phyloP scores from a whole-genome alignment of 352 stramenopile genomes.

The Chrysophaeum taylorii region DNA sequence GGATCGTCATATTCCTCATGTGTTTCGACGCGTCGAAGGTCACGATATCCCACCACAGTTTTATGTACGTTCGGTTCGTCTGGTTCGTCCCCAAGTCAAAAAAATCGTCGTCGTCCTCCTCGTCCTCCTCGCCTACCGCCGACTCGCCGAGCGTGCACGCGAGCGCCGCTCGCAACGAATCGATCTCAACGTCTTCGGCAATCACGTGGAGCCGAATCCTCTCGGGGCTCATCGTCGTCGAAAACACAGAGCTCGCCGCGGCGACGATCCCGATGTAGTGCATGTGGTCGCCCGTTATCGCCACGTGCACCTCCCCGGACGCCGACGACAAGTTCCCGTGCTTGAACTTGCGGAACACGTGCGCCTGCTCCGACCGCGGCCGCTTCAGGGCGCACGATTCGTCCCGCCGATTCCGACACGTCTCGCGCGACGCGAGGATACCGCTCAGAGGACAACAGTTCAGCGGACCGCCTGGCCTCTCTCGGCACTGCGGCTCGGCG shows the following conservation, averaged over 20 bases:
- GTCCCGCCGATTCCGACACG: neutral
- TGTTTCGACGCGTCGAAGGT: neutral
- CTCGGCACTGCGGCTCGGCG: neutral
- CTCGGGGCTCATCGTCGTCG: neutral
- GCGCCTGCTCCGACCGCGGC: too few relatives aligned
- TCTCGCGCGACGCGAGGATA: neutral
- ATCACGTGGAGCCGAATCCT: neutral
- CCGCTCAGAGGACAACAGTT: neutral
- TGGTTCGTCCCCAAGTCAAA: neutral
- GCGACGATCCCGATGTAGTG: neutral
- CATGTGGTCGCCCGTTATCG: conserved; percentile 5
- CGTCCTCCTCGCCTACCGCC: too few relatives aligned
- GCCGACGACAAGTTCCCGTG: too few relatives aligned
- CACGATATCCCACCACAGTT: too few relatives aligned
- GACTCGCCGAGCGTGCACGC: neutral
- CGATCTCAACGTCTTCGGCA: neutral
- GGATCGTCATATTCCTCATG: neutral
- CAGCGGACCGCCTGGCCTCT: too few relatives aligned
- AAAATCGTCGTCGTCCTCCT: neutral
- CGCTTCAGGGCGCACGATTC: too few relatives aligned
- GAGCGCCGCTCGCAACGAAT: neutral
- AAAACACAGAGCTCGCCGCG: neutral
- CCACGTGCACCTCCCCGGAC: conserved; percentile 18
- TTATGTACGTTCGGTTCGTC: too few relatives aligned
- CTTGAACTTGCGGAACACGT: too few relatives aligned